Percentiles rank a stretch among this genome's conserved stretches.
Evolutionary conservation across 306 rosid genomes (phyloP).

Genomic region (Quercus suber): DNA sequence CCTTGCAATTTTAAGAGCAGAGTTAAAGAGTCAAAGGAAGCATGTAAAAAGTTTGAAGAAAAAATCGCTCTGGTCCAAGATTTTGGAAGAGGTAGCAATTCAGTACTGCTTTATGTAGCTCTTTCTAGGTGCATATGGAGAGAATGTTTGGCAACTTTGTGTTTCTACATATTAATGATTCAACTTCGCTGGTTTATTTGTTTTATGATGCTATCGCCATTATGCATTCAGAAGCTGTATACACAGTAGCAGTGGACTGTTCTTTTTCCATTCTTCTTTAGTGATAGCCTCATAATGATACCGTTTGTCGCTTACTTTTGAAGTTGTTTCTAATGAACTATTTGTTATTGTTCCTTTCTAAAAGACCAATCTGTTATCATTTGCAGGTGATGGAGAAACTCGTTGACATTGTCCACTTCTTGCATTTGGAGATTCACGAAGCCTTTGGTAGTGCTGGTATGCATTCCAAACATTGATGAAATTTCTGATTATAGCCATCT

Average conservation of each 20-base stretch:
- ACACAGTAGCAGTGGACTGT: constrained; percentile 12
- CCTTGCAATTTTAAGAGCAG: constrained; percentile 88
- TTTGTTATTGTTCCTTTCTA: constrained; percentile 1
- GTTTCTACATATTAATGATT: constrained; percentile 7
- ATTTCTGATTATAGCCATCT: constrained; percentile 21
- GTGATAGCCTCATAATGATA: constrained; percentile 1
- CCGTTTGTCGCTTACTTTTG: constrained; percentile 1
- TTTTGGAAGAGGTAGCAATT: constrained; percentile 90
- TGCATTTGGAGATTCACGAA: constrained; percentile 88
- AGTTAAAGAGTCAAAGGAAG: constrained; percentile 94
- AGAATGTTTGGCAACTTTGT: not conserved
- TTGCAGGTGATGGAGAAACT: constrained; percentile 96
- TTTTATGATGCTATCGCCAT: not conserved
- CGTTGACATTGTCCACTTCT: constrained; percentile 73
- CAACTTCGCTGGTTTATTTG: not conserved
- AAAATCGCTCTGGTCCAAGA: constrained; percentile 92
- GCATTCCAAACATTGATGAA: constrained; percentile 27
- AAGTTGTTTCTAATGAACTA: constrained; percentile 12
- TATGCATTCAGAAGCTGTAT: constrained; percentile 10
- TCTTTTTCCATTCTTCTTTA: not conserved
- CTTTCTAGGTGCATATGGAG: constrained; percentile 17
- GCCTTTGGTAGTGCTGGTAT: constrained; percentile 94
- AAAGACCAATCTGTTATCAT: constrained; percentile 25
- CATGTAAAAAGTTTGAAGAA: constrained; percentile 90
- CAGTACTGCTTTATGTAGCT: constrained; percentile 13